phyloP scores from a whole-genome alignment of 768 basidiomycete species.

The Holtermanniella nyarrowii region DNA sequence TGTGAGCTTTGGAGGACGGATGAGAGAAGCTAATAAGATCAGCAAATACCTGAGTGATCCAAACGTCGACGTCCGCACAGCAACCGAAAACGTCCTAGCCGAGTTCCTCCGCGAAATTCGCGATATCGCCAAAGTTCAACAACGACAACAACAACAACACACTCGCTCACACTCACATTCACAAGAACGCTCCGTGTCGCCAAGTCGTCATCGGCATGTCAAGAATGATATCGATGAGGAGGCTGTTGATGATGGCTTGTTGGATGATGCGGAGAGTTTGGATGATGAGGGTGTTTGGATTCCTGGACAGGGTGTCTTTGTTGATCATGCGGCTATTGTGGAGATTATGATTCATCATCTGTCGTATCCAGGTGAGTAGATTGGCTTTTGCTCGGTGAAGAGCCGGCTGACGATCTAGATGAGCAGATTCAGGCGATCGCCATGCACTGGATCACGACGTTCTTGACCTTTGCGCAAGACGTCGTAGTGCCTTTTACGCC shows the following conservation, averaged over 20 bases:
- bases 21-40: neutral
- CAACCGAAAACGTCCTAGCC: slow-evolving; percentile 76
- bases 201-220: too few species aligned
- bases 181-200: neutral
- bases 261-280: slow-evolving; percentile 32
- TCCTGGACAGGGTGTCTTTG: slow-evolving; percentile 83
- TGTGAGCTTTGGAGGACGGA: slow-evolving; percentile 52
- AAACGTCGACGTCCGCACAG: slow-evolving; percentile 80
- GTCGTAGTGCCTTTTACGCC: slow-evolving; percentile 93
- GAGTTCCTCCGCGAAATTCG: slow-evolving; percentile 86
- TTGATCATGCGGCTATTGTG: slow-evolving; percentile 84
- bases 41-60: slow-evolving; percentile 95
- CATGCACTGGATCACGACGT: slow-evolving; percentile 85
- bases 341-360: slow-evolving; percentile 86
- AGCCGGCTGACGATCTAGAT: slow-evolving; percentile 47
- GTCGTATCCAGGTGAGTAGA: slow-evolving; percentile 57
- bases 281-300: slow-evolving; percentile 55
- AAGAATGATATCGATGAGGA: slow-evolving; percentile 5
- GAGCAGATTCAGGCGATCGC: slow-evolving; percentile 92
- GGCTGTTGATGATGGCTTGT: slow-evolving; percentile 7
- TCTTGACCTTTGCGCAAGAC: slow-evolving; percentile 74
- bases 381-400: neutral
- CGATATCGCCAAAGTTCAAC: slow-evolving; percentile 66
- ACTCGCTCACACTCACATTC: neutral
- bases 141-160: slow-evolving; percentile 44